phyloP scores from a whole-genome alignment of 441 rosid species.

The Adansonia rubrostipa region DNA sequence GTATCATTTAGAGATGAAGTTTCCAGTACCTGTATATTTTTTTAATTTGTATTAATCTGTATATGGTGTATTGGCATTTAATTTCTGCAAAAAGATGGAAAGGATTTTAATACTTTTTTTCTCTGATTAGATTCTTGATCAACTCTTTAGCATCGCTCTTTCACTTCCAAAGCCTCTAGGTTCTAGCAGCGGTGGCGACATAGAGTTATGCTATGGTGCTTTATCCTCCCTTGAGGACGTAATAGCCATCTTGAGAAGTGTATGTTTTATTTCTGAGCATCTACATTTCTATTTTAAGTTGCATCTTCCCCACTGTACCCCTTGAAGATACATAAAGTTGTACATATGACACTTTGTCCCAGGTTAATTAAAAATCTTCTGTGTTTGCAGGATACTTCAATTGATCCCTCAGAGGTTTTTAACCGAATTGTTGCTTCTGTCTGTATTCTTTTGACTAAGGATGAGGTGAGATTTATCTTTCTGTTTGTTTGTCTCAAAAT shows the following conservation, averaged over 20 bases:
- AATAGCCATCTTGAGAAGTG: constrained; percentile 93
- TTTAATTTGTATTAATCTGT: constrained; percentile 7
- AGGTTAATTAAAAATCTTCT: background rate
- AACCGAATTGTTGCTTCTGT: constrained; percentile 91
- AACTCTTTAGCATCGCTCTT: constrained; percentile 91
- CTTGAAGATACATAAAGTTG: background rate
- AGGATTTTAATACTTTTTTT: constrained; percentile 23
- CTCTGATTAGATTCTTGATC: constrained; percentile 81
- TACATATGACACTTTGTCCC: background rate
- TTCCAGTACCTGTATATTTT: constrained; percentile 13
- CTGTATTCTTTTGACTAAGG: constrained; percentile 71
- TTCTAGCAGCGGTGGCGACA: constrained; percentile 57
- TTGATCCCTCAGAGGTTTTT: constrained; percentile 98
- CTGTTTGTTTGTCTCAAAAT: constrained; percentile 17
- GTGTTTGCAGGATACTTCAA: constrained; percentile 90
- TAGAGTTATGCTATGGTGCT: constrained; percentile 80
- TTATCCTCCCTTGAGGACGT: constrained; percentile 98
- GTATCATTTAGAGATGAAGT: constrained; percentile 21
- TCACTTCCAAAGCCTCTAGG: constrained; percentile 84
- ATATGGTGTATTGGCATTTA: constrained; percentile 7
- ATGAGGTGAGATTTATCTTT: constrained; percentile 66
- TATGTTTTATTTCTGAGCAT: constrained; percentile 41
- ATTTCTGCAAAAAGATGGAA: constrained; percentile 13
- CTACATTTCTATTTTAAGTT: constrained; percentile 15
- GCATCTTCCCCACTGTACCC: background rate